A percentile compares a stretch with the other conserved stretches of the same genome.
Evolutionary conservation across 441 rosid species (phyloP).

Genomic region (Syzygium malaccense): DNA sequence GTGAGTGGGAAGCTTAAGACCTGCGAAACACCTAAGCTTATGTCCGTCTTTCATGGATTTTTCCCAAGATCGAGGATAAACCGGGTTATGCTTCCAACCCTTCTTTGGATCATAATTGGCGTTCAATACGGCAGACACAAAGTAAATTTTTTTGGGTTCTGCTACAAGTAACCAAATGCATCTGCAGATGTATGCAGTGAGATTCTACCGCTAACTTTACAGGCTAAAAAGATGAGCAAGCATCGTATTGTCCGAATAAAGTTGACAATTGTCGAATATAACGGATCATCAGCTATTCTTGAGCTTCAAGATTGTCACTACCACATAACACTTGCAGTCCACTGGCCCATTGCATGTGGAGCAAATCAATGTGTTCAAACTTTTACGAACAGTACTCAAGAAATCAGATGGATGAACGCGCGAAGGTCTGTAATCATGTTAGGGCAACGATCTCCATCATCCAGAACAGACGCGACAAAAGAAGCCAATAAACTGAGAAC

Average conservation of each 20-base stretch:
- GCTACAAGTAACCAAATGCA: background rate
- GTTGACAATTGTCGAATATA: background rate
- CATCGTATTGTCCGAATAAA: too few species aligned
- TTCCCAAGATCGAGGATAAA: background rate
- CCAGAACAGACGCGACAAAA: background rate
- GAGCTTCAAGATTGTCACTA: background rate
- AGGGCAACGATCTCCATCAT: background rate
- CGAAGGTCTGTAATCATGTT: background rate
- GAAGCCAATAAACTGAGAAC: background rate
- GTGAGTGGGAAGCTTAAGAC: background rate
- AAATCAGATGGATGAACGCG: background rate
- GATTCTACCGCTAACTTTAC: background rate
- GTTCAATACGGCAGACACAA: too few species aligned
- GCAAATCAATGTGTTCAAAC: background rate
- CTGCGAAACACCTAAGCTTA: background rate
- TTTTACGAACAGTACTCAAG: background rate
- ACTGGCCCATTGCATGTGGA: background rate
- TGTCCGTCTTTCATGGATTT: background rate
- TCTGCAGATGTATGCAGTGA: background rate
- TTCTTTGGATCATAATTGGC: background rate
- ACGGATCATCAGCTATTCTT: background rate
- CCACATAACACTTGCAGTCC: background rate
- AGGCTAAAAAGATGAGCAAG: background rate
- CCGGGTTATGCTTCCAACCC: background rate
- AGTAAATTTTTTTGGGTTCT: too few species aligned